phyloP scores from a whole-genome alignment of 2,329 filamentous ascomycete genomes.

The Fusarium sp. region DNA sequence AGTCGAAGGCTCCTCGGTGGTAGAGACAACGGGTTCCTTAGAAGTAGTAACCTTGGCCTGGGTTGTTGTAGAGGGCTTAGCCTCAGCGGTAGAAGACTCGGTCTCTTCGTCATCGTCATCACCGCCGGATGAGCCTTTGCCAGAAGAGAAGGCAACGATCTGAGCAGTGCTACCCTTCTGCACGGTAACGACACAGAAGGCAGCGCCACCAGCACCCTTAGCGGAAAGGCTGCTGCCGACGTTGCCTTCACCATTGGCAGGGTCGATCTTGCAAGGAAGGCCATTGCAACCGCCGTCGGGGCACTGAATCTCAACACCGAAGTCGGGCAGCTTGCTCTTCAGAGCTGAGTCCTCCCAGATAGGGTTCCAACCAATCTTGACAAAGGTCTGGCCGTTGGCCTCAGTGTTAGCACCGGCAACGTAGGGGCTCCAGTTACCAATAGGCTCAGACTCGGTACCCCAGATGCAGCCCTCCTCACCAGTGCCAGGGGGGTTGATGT shows the following conservation, averaged over 20 bases:
- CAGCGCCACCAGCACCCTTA: conserved; percentile 72
- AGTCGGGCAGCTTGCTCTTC: conserved; percentile 68
- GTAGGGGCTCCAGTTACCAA: conserved; percentile 82
- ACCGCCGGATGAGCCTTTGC: conserved; percentile 47
- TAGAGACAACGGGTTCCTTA: conserved; percentile 16
- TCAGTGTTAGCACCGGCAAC: conserved; percentile 81
- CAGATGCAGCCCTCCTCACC: conserved; percentile 74
- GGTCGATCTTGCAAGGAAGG: conserved; percentile 78
- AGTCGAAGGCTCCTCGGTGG: conserved; percentile 37
- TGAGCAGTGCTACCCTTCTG: conserved; percentile 72
- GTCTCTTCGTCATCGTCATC: conserved; percentile 25
- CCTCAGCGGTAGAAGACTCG: conserved; percentile 21
- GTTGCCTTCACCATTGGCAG: conserved; percentile 64
- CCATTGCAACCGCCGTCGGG: conserved; percentile 73
- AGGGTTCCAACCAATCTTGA: conserved; percentile 83
- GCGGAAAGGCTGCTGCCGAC: conserved; percentile 66
- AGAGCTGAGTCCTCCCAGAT: conserved; percentile 71
- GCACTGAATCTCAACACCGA: conserved; percentile 77
- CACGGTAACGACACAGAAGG: conserved; percentile 82
- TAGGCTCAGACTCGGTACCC: conserved; percentile 70
- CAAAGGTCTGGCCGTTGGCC: conserved; percentile 71
- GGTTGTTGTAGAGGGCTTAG: conserved; percentile 39
- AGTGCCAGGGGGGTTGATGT: conserved; percentile 80
- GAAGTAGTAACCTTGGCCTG: conserved; percentile 29
- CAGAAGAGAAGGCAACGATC: conserved; percentile 69